Base-by-base conservation (phyloP, 805 yeast genomes). In the Ogataea degrootiae region DNA sequence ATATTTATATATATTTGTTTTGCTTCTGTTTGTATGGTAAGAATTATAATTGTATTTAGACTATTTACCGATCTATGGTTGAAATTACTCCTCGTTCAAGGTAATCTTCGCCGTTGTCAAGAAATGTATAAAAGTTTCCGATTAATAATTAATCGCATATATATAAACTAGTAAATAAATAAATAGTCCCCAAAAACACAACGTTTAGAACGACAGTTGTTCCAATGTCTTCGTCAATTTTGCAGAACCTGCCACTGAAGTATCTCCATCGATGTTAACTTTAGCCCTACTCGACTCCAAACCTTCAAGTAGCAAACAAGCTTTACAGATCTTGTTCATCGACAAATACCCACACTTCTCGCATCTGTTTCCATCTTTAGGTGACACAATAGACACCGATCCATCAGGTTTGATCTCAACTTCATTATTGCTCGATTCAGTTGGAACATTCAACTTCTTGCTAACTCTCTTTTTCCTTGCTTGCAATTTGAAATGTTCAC, bases 281-380 rank as follows among this genome's bases (percentile, higher is more conserved):
- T 83, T 81, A 0, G 97, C 86, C 54, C 94, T 74, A 53, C 78
- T 82, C 45, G 78, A 72, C 57, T 91, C 94, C 46, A 94, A 74
- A 0, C 97, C 97, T 50, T 87, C 91, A 42, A 94, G 67, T 29
- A 94, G 69, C 45, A 86, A 77, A 66, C 99, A 94, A 0, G 99
- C 99, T 68, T 94, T 94, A 69, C 99, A 94, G 6, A 90, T 78
- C 59, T 70, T 76, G 63, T 94, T 94, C 53, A 91, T 85, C 0
- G 98, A 88, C 36, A 94, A 69, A 61, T 92, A 94, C 0, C 97
- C 97, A 70, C 99, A 94, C 51, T 82, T 82, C 53, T 83, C 87
- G 70, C 99, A 94, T 49, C 82, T 71, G 55, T 83, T 84, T 3
- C 89, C 90, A 60, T 84, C 88, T 29, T 38, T 49, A 17, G 57